Evolutionary conservation across 306 rosid genomes (phyloP).

Genomic region (Corylus heterophylla): DNA sequence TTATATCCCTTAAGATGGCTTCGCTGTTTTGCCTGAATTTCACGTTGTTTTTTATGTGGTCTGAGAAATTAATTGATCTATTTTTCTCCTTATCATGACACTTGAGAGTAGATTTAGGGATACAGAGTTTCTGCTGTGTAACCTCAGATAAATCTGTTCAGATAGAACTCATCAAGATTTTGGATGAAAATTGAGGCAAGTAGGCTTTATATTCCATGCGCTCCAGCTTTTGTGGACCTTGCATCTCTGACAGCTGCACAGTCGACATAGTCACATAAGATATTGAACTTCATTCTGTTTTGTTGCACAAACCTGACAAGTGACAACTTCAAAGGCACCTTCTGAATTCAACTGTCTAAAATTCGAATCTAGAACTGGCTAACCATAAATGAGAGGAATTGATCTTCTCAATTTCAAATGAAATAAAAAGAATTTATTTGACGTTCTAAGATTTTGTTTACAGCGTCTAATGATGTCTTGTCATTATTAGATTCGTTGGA

Average conservation of each 20-base stretch:
- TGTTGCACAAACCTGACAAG: background rate
- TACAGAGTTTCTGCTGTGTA: background rate
- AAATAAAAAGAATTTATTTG: no score
- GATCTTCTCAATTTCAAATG: no score
- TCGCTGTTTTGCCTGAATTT: background rate
- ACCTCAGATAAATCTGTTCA: slow-evolving; percentile 4
- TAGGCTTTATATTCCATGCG: background rate
- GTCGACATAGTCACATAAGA: background rate
- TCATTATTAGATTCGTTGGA: no score
- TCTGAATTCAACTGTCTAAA: background rate
- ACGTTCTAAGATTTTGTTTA: no score
- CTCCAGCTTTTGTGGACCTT: background rate
- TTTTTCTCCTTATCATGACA: background rate
- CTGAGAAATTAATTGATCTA: background rate
- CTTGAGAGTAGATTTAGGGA: background rate
- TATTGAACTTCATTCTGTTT: background rate
- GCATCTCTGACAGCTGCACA: background rate
- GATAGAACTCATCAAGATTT: slow-evolving; percentile 1
- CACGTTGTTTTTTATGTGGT: slow-evolving; percentile 1
- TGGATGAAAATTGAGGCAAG: slow-evolving; percentile 2
- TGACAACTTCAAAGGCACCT: background rate
- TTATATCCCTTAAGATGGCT: background rate
- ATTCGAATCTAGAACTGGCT: background rate
- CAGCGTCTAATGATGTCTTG: no score
- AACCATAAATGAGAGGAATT: no score